Evolutionary conservation across 2,329 filamentous ascomycete species (phyloP).

Genomic region (Penicillium hordei): DNA sequence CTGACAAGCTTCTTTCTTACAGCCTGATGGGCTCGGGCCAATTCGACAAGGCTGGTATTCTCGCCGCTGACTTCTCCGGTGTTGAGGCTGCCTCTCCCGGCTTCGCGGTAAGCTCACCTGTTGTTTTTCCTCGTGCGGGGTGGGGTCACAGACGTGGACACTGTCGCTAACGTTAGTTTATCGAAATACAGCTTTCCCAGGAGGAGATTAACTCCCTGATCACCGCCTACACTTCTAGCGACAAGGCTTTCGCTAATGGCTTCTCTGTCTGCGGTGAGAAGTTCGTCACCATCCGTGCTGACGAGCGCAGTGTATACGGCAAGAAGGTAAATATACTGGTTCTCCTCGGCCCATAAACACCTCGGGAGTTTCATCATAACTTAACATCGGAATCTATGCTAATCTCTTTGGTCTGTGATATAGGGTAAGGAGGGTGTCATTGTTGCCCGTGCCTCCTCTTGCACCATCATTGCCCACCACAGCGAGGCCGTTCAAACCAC

Average conservation of each 20-base stretch:
- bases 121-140: conserved; percentile 9
- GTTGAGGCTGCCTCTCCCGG: conserved; percentile 70
- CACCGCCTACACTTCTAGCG: conserved; percentile 52
- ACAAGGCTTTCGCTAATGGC: conserved; percentile 58
- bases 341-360: conserved; percentile 26
- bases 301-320: conserved; percentile 77
- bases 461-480: conserved; percentile 87
- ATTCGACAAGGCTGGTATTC: conserved; percentile 80
- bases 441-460: conserved; percentile 83
- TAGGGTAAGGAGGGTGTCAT: conserved; percentile 78
- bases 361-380: neutral
- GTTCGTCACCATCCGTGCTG: conserved; percentile 73
- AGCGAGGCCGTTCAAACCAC: conserved; percentile 70
- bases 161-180: neutral
- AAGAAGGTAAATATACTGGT: conserved; percentile 64
- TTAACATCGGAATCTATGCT: neutral
- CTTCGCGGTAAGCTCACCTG: conserved; percentile 65
- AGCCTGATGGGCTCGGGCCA: conserved; percentile 79
- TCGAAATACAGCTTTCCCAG: conserved; percentile 48
- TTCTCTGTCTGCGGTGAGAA: conserved; percentile 73
- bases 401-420: conserved; percentile 10
- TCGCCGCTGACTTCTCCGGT: conserved; percentile 76
- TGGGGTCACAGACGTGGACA: neutral
- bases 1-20: conserved; percentile 21
- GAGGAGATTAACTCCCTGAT: conserved; percentile 58